These are phyloP conservation scores for Phytopythium litorale DNA, from an alignment of 352 stramenopile genomes.

Conservation along the genomic window DNA sequence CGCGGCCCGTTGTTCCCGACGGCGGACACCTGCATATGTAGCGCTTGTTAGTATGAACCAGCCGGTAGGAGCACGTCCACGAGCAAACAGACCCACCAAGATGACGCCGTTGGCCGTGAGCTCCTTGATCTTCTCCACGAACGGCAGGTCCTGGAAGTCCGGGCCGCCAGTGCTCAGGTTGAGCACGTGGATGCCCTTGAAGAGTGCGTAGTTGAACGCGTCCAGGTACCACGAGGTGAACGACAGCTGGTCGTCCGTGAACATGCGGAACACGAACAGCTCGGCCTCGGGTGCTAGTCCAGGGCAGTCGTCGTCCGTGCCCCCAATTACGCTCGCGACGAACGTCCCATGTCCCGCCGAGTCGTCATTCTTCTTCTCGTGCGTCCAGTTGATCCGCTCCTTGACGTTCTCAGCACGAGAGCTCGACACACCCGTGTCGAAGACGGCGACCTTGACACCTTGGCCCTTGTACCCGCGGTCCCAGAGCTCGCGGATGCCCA, in stretches of 20 bases:
- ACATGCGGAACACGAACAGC: constrained; percentile 83
- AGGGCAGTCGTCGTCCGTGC: constrained; percentile 52
- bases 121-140: constrained; percentile 88
- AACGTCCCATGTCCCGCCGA: constrained; percentile 82
- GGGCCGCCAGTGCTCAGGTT: constrained; percentile 85
- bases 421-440: constrained; percentile 77
- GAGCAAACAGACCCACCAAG: constrained; percentile 30
- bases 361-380: constrained; percentile 76
- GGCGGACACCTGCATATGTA: constrained; percentile 49
- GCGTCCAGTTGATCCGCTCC: constrained; percentile 84
- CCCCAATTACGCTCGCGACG: constrained; percentile 70
- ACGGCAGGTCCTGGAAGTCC: constrained; percentile 83
- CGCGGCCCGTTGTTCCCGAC: constrained; percentile 84
- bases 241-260: constrained; percentile 80
- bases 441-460: constrained; percentile 81
- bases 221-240: constrained; percentile 91
- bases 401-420: constrained; percentile 57
- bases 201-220: constrained; percentile 88
- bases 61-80: neutral
- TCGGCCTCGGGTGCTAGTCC: constrained; percentile 76
- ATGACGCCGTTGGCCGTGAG: constrained; percentile 74
- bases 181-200: constrained; percentile 68
- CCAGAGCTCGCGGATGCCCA: constrained; percentile 53
- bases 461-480: constrained; percentile 58
- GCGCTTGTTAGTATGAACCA: neutral